Base-by-base conservation (phyloP, 1,284 basidiomycete species). In the Ustilago sp. region DNA sequence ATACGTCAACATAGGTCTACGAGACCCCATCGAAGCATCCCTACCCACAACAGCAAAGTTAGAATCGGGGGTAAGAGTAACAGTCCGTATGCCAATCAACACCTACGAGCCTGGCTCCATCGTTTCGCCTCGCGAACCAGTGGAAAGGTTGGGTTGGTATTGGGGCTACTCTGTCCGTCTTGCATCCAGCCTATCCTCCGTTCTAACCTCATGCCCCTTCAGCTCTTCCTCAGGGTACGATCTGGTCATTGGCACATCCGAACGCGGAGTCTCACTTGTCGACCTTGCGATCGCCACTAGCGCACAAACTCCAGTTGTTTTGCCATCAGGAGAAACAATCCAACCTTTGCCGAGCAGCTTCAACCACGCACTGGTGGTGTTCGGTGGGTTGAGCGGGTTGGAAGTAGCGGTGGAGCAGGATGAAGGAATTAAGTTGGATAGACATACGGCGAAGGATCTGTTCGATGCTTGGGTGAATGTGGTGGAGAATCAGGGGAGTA, bases 391-490 rank as follows among this genome's bases (percentile, higher is more conserved):
- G 1, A 79, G 77, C 36, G 85, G 85, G 0, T 58, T 86, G 9
- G 85, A 86, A 55, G 62, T 86, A 15, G 85, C 80, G 1, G 76
- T 80, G 35, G 85, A 86, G 51, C 56, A 68, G 34, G 80, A 83
- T 41, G 45, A 63, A 28, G 74, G 65, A 5, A 79, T 85, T 38
- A 65, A 77, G 34, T 53, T 85, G 43, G 73, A 69, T 19, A 65
- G 83, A 32, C 72, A 85, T 35, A 69, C 80, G 11, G 83, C 85
- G 0, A 59, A 66, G 31, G 61, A 80, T 34, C 64, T 86, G n/a
- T 86, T 86, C 34, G 85, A 86, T 60, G 66, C 75, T 12, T 86
- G 85, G 85, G 55, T 86, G 54, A 85, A 86, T 50, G 80, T 85
- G 52, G 76, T 81, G 5, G 77, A 81, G 32, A 71, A 73, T 9